These are phyloP conservation scores for Colletotrichum navitas DNA, from an alignment of 2,329 filamentous ascomycete genomes.

Conservation along the genomic window DNA sequence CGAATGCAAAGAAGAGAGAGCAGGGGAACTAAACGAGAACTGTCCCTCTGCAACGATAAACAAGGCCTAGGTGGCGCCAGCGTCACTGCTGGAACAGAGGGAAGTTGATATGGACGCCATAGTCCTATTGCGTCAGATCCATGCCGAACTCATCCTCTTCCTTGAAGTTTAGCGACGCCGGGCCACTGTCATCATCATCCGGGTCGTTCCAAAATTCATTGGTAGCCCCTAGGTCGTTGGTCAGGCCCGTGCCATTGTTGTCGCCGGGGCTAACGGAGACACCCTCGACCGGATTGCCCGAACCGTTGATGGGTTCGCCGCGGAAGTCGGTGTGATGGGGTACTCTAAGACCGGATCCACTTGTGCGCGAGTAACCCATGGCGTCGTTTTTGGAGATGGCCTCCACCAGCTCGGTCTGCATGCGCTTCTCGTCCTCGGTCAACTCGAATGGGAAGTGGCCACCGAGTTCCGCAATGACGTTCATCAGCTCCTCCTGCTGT, in stretches of 20 bases:
- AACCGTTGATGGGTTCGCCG: constrained; percentile 77
- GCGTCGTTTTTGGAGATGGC: constrained; percentile 86
- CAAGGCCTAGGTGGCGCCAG: background rate
- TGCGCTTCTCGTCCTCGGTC: constrained; percentile 92
- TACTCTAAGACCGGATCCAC: constrained; percentile 88
- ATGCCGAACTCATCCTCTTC: constrained; percentile 95
- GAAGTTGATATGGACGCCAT: background rate
- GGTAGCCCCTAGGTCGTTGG: constrained; percentile 62
- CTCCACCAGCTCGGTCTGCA: constrained; percentile 93
- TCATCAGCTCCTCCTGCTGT: constrained; percentile 87
- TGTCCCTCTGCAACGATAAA: background rate
- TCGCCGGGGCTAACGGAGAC: constrained; percentile 67
- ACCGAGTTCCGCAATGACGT: constrained; percentile 78
- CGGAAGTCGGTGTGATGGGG: constrained; percentile 93
- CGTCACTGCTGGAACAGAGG: background rate
- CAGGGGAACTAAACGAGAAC: background rate
- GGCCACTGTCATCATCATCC: constrained; percentile 79
- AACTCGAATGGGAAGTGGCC: constrained; percentile 83
- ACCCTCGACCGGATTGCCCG: constrained; percentile 53
- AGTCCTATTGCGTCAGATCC: constrained; percentile 69
- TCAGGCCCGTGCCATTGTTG: constrained; percentile 53
- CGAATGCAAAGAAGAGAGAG: constrained; percentile 9
- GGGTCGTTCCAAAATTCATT: constrained; percentile 76
- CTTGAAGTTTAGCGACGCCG: constrained; percentile 80
- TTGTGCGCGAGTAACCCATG: constrained; percentile 87